phyloP scores from a whole-genome alignment of 2,329 filamentous ascomycete species.

The Botrytis sinoallii region DNA sequence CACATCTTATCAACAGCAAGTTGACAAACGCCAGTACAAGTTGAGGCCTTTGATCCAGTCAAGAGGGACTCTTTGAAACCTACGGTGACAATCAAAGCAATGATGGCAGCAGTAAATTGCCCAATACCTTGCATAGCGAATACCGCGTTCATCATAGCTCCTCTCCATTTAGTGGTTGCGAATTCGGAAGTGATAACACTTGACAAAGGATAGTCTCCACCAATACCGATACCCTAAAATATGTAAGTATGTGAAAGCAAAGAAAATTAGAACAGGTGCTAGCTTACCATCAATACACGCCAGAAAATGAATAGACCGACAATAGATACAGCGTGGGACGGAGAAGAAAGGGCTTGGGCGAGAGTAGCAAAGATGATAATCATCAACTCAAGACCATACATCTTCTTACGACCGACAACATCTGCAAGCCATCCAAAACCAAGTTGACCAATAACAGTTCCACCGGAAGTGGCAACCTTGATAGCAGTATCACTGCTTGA shows the following conservation, averaged over 20 bases:
- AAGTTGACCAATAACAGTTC: conserved; percentile 79
- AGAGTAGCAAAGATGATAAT: conserved; percentile 77
- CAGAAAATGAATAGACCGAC: conserved; percentile 73
- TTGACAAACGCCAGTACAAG: conserved; percentile 62
- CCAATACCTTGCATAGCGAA: conserved; percentile 87
- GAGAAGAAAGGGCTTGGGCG: conserved; percentile 64
- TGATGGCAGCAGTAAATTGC: conserved; percentile 70
- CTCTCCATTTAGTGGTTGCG: conserved; percentile 79
- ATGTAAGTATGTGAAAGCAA: conserved; percentile 36
- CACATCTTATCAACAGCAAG: conserved; percentile 85
- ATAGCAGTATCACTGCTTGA: conserved; percentile 71
- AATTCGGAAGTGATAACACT: conserved; percentile 87
- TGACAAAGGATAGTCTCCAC: conserved; percentile 77
- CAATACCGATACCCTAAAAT: conserved; percentile 57
- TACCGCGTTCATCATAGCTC: conserved; percentile 82
- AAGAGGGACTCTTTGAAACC: conserved; percentile 66
- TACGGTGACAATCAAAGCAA: conserved; percentile 71
- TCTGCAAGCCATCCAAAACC: conserved; percentile 78
- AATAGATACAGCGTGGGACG: conserved; percentile 60
- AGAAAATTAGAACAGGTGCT: too few relatives aligned
- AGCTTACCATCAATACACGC: conserved; percentile 65
- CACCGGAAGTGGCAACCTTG: conserved; percentile 79
- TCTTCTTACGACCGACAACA: conserved; percentile 70
- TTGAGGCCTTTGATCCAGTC: conserved; percentile 47
- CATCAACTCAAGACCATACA: conserved; percentile 77